These are phyloP conservation scores for Chytriomyces hyalinus DNA, from an alignment of 192 early-diverging fungal genomes.

Conservation along the genomic window DNA sequence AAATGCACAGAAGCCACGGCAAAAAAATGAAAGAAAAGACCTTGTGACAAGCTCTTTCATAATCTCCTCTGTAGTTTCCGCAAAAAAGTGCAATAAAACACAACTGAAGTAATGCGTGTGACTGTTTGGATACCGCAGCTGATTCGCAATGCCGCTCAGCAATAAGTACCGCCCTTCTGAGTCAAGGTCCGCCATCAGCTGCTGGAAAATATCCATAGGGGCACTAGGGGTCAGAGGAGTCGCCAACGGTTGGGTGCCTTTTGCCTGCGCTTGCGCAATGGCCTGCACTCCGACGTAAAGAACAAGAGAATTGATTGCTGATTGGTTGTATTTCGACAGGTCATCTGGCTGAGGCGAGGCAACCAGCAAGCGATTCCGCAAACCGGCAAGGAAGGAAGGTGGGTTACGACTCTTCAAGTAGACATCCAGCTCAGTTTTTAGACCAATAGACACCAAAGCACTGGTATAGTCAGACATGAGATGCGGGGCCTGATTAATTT, in stretches of 20 bases:
- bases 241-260: conserved; percentile 45
- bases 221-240: conserved; percentile 63
- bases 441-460: conserved; percentile 60
- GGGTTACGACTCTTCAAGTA: conserved; percentile 68
- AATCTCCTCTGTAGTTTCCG: conserved; percentile 73
- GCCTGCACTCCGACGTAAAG: conserved; percentile 84
- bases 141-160: conserved; percentile 91
- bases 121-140: conserved; percentile 94
- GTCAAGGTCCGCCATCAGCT: conserved; percentile 76
- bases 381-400: conserved; percentile 63
- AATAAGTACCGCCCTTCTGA: conserved; percentile 87
- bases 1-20: not conserved
- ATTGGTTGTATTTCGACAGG: conserved; percentile 73
- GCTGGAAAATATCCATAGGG: conserved; percentile 84
- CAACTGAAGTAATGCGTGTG: conserved; percentile 96
- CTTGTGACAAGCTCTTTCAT: conserved; percentile 94
- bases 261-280: conserved; percentile 58
- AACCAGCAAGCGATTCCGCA: conserved; percentile 57
- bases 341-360: conserved; percentile 38
- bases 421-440: conserved; percentile 77
- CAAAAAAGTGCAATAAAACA: conserved; percentile 86
- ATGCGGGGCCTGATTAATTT: conserved; percentile 82
- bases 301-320: conserved; percentile 85
- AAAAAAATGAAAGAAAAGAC: conserved; percentile 42
- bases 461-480: conserved; percentile 86